Conservation (phyloP, 139 green algal genomes). For the Chlamydomonas asymmetrica region DNA sequence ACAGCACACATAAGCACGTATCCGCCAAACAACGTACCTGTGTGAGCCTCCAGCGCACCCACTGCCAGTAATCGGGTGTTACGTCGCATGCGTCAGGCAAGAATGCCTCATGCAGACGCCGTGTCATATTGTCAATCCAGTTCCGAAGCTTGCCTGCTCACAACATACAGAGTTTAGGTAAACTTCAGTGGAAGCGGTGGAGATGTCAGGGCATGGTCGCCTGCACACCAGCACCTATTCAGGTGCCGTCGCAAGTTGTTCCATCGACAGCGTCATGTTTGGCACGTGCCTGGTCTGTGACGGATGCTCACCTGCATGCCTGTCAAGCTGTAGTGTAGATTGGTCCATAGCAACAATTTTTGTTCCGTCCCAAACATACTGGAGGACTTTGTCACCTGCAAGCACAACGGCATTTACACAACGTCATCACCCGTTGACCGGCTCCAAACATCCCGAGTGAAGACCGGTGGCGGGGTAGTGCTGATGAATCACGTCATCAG, state of each 20-base stretch:
- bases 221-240: too few species aligned
- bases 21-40: too few species aligned
- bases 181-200: not conserved
- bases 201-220: not conserved
- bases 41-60: conserved; percentile 69
- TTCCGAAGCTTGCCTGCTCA: conserved; percentile 42
- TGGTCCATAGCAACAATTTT: conserved; percentile 43
- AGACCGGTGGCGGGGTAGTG: too few species aligned
- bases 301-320: not conserved
- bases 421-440: too few species aligned
- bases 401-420: too few species aligned
- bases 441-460: too few species aligned
- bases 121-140: conserved; percentile 9
- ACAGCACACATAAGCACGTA: too few species aligned
- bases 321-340: conserved; percentile 22
- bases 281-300: not conserved
- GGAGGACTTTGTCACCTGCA: conserved; percentile 35
- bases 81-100: conserved; percentile 65
- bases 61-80: conserved; percentile 90
- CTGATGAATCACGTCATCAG: too few species aligned
- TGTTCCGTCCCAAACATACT: conserved; percentile 59
- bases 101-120: conserved; percentile 44
- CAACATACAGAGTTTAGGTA: too few species aligned
- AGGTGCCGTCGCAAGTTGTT: too few species aligned
- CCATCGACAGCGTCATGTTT: not conserved